Evolutionary conservation across 495 filamentous ascomycete species (phyloP).

Genomic region (Aspergillus homomorphus): DNA sequence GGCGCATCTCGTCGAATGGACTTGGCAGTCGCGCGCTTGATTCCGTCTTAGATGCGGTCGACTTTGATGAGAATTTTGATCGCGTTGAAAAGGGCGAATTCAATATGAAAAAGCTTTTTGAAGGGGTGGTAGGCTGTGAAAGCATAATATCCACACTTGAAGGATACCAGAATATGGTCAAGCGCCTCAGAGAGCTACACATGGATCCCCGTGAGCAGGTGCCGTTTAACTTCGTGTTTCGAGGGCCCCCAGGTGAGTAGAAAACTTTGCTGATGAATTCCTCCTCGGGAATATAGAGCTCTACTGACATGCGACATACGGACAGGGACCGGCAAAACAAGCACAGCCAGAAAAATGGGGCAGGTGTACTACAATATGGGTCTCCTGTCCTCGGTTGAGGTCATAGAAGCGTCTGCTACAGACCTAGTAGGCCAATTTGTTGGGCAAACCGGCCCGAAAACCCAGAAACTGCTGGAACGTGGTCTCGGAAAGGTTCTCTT

Average conservation of each 20-base stretch:
- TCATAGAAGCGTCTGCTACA: constrained; percentile 58
- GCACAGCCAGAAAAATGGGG: constrained; percentile 68
- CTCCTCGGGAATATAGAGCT: too few relatives aligned
- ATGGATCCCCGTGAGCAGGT: constrained; percentile 58
- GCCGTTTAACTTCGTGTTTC: constrained; percentile 62
- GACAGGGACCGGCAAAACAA: constrained; percentile 71
- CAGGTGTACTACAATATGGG: constrained; percentile 72
- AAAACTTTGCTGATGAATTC: too few relatives aligned
- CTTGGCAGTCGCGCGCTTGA: constrained; percentile 19
- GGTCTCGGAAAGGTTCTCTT: constrained; percentile 59
- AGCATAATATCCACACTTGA: constrained; percentile 55
- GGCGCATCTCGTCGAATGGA: constrained; percentile 33
- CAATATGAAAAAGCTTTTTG: constrained; percentile 58
- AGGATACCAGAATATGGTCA: constrained; percentile 56
- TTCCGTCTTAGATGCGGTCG: constrained; percentile 53
- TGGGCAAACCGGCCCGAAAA: constrained; percentile 50
- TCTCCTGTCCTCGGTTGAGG: constrained; percentile 51
- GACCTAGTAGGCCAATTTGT: constrained; percentile 59
- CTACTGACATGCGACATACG: background rate
- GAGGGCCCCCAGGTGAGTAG: constrained; percentile 56
- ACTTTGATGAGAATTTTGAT: constrained; percentile 68
- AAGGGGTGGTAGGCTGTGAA: constrained; percentile 66
- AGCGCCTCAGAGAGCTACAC: constrained; percentile 42
- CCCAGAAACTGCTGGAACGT: constrained; percentile 34
- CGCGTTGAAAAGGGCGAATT: constrained; percentile 47